Evolutionary conservation across 129 eudicot species (phyloP).

Genomic region (Scalesia atractyloides): DNA sequence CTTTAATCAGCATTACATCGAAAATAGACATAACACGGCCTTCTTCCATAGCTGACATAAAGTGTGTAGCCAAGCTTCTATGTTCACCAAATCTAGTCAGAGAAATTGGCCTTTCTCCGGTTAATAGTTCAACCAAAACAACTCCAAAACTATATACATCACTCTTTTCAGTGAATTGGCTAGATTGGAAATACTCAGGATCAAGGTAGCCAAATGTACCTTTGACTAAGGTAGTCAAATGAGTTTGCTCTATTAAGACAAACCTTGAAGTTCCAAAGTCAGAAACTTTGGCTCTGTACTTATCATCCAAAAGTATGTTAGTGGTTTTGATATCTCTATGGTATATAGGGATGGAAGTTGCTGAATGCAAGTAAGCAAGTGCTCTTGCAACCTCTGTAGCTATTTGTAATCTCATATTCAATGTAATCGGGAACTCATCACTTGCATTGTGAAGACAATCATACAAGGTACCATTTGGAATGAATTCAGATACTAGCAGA

Average conservation of each 20-base stretch:
- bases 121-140: conserved; percentile 30
- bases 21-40: not conserved
- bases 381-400: conserved; percentile 37
- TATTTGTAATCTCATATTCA: conserved; percentile 30
- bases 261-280: conserved; percentile 41
- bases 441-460: conserved; percentile 18
- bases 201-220: conserved; percentile 42
- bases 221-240: conserved; percentile 34
- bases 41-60: conserved; percentile 13
- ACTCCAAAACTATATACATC: conserved; percentile 41
- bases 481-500: conserved; percentile 35
- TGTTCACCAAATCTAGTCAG: not conserved
- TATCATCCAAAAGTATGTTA: conserved; percentile 13
- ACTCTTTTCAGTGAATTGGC: conserved; percentile 34
- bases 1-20: conserved; percentile 5
- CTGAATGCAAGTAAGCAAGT: conserved; percentile 34
- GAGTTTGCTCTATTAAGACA: conserved; percentile 31
- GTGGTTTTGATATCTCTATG: conserved; percentile 40
- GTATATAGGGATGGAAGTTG: conserved; percentile 37
- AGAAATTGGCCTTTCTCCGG: conserved; percentile 27
- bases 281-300: conserved; percentile 15
- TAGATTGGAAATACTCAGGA: conserved; percentile 37
- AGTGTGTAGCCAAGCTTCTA: conserved; percentile 8
- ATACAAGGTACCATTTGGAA: conserved; percentile 40
- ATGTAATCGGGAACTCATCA: conserved; percentile 16